A percentile compares a stretch with the other conserved stretches of the same genome.
phyloP scores from a whole-genome alignment of 2,329 filamentous ascomycete genomes.

The Colletotrichum lindemuthianum region DNA sequence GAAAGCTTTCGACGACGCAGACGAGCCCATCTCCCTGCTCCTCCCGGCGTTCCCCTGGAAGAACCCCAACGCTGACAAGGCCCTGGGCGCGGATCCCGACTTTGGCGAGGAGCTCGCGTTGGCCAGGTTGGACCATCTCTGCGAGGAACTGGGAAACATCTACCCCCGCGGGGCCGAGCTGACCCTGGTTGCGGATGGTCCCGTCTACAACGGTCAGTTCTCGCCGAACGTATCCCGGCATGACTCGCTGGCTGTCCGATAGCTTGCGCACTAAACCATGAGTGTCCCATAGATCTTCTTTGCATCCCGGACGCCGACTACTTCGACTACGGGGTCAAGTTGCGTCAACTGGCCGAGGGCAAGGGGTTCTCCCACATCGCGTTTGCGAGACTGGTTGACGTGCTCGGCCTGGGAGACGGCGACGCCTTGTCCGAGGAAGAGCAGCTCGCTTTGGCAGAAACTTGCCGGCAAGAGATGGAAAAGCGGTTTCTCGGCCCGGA shows the following conservation, averaged over 20 bases:
- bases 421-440: not conserved
- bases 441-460: not conserved
- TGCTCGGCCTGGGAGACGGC: not conserved
- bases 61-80: slow-evolving; percentile 18
- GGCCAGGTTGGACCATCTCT: slow-evolving; percentile 15
- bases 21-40: slow-evolving; percentile 8
- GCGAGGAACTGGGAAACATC: slow-evolving; percentile 10
- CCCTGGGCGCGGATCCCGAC: slow-evolving; percentile 10
- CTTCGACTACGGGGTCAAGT: slow-evolving; percentile 21
- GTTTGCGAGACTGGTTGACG: not conserved
- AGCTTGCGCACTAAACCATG: not conserved
- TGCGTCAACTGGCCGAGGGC: slow-evolving; percentile 10
- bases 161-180: slow-evolving; percentile 12
- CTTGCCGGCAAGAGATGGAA: slow-evolving; percentile 11
- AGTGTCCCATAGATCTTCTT: slow-evolving; percentile 10
- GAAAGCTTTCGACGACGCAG: not conserved
- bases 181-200: slow-evolving; percentile 16
- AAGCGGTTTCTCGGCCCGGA: not conserved
- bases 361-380: not conserved
- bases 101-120: slow-evolving; percentile 22
- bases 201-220: slow-evolving; percentile 19
- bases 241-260: not conserved
- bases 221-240: too few species aligned
- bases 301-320: slow-evolving; percentile 14
- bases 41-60: slow-evolving; percentile 19